phyloP scores from a whole-genome alignment of 352 stramenopile genomes.

The Phytophthora citrophthora region DNA sequence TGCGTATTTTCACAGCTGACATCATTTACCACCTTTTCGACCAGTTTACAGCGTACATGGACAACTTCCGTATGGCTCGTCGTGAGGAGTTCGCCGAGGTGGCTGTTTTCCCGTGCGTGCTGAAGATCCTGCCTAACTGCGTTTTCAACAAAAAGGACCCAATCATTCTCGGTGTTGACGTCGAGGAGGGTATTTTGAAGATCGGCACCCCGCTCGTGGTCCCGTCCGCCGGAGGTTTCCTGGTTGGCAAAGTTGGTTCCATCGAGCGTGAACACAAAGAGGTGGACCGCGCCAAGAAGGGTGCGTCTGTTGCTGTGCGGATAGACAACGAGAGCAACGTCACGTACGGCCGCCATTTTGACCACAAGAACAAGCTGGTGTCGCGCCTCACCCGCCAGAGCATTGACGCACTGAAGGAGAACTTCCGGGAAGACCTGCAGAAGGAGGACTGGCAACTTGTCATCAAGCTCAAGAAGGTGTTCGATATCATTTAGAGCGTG shows the following conservation, averaged over 20 bases:
- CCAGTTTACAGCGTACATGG: constrained; percentile 98
- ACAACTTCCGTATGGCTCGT: constrained; percentile 93
- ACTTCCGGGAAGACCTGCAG: constrained; percentile 98
- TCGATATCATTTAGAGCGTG: constrained; percentile 95
- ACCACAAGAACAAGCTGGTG: constrained; percentile 91
- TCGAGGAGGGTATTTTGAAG: constrained; percentile 98
- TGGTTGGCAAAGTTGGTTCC: constrained; percentile 95
- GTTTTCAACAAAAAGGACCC: constrained; percentile 99
- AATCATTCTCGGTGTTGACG: constrained; percentile 98
- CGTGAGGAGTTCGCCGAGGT: constrained; percentile 92
- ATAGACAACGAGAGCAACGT: constrained; percentile 97
- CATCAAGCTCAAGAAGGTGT: constrained; percentile 99
- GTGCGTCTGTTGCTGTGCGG: constrained; percentile 94
- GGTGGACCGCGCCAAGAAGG: constrained; percentile 95
- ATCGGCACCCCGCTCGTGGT: constrained; percentile 97
- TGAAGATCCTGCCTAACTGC: constrained; percentile 98
- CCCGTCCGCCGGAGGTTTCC: constrained; percentile 66
- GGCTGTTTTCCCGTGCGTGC: constrained; percentile 95
- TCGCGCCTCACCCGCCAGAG: constrained; percentile 90
- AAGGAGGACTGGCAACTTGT: constrained; percentile 99
- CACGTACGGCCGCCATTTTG: constrained; percentile 98
- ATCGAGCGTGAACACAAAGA: constrained; percentile 98
- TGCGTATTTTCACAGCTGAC: constrained; percentile 99
- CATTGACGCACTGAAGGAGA: constrained; percentile 98
- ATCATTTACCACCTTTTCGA: constrained; percentile 99